phyloP scores from a whole-genome alignment of 106 monocot species.

The Acanthochlamys bracteata region DNA sequence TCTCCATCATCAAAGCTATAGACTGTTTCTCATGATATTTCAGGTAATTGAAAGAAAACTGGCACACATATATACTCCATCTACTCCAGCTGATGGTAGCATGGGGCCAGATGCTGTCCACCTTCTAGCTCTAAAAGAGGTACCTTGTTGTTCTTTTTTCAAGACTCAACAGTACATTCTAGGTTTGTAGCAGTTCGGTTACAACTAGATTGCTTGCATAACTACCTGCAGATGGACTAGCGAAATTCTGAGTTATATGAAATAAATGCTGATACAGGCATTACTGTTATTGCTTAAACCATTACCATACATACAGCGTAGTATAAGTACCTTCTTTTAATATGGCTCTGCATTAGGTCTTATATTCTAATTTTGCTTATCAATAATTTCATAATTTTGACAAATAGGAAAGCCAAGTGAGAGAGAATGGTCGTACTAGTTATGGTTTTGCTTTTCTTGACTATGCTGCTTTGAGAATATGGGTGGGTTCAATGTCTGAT shows the following conservation, averaged over 20 bases:
- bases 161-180: no score
- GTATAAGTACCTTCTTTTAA: no score
- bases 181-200: no score
- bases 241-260: no score
- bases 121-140: conserved; percentile 91
- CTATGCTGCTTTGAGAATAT: conserved; percentile 75
- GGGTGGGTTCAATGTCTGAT: conserved; percentile 78
- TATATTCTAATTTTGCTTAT: conserved; percentile 5
- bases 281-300: no score
- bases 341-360: no score
- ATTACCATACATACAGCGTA: no score
- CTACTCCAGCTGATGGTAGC: conserved; percentile 48
- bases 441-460: conserved; percentile 97
- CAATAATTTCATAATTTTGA: conserved; percentile 6
- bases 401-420: conserved; percentile 22
- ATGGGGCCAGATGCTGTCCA: conserved; percentile 72
- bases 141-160: conserved; percentile 3
- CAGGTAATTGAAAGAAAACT: conserved; percentile 89
- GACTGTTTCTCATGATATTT: conserved; percentile 7
- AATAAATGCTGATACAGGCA: no score
- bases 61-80: conserved; percentile 61
- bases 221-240: no score
- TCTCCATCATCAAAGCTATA: no score
- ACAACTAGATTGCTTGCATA: no score
- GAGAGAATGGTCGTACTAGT: conserved; percentile 24